A percentile compares a stretch with the other conserved stretches of the same genome.
phyloP scores from a whole-genome alignment of 139 green algal genomes.

The Micromonas commoda region DNA sequence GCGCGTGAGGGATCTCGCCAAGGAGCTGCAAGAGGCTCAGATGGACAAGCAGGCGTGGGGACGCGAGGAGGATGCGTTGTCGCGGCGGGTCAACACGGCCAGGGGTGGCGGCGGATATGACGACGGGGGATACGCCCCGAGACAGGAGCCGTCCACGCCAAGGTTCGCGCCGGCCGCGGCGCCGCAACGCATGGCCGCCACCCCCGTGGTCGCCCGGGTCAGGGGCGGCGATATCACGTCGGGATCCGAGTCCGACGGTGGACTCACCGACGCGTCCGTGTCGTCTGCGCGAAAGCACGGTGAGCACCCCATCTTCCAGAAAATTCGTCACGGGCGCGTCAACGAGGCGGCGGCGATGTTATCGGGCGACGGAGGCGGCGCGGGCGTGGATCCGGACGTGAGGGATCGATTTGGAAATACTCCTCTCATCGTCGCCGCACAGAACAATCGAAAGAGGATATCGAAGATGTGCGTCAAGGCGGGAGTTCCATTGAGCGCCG shows the following conservation, averaged over 20 bases:
- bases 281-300: background rate
- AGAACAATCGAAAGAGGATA: constrained; percentile 31
- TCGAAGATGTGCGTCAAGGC: background rate
- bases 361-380: background rate
- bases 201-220: background rate
- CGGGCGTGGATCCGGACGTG: background rate
- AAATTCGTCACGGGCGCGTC: constrained; percentile 11
- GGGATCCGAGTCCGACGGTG: background rate
- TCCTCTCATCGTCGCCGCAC: constrained; percentile 16
- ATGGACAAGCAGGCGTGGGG: background rate
- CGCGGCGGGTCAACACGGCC: background rate
- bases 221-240: background rate
- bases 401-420: constrained; percentile 25
- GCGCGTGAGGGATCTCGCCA: background rate
- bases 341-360: background rate
- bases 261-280: background rate
- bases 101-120: background rate
- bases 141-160: background rate
- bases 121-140: background rate
- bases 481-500: background rate
- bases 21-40: background rate
- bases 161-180: too few species aligned
- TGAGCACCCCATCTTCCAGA: constrained; percentile 17
- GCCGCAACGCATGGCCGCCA: background rate
- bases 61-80: background rate